Evolutionary conservation across 768 basidiomycete species (phyloP).

Genomic region (Leccinum broughii): DNA sequence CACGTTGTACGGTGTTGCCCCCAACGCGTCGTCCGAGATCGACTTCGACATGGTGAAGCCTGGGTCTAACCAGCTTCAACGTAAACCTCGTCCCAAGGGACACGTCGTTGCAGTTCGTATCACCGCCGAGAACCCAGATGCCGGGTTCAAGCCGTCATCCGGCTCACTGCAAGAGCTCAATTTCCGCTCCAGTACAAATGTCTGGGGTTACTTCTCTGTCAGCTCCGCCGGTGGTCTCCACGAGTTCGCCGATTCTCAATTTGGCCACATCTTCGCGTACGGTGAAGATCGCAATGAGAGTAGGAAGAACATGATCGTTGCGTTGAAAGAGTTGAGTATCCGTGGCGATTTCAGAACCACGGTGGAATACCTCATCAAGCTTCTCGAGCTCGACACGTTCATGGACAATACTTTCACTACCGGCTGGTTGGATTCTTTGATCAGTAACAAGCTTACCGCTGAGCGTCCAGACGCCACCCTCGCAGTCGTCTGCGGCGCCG

Average conservation of each 20-base stretch:
- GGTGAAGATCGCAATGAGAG: conserved; percentile 95
- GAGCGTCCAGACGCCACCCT: conserved; percentile 92
- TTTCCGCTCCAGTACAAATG: conserved; percentile 98
- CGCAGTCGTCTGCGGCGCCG: conserved; percentile 94
- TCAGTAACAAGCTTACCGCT: conserved; percentile 95
- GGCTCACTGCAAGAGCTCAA: conserved; percentile 98
- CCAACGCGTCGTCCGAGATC: conserved; percentile 85
- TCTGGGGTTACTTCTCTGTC: conserved; percentile 99
- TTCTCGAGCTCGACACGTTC: conserved; percentile 94
- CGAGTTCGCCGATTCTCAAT: conserved; percentile 99
- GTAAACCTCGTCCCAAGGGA: conserved; percentile 95
- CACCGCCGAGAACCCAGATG: conserved; percentile 99
- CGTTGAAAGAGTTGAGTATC: conserved; percentile 96
- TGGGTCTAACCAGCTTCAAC: conserved; percentile 83
- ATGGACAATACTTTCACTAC: conserved; percentile 98
- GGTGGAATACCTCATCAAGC: conserved; percentile 98
- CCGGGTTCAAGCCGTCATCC: conserved; percentile 98
- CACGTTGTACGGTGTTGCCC: conserved; percentile 91
- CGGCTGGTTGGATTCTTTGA: conserved; percentile 96
- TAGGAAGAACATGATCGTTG: conserved; percentile 99
- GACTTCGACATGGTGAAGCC: conserved; percentile 96
- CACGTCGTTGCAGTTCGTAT: conserved; percentile 99
- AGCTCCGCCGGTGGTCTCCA: conserved; percentile 93
- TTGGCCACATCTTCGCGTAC: conserved; percentile 99
- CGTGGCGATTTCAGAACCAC: conserved; percentile 99